These are phyloP conservation scores for Epichloe bromicola DNA, from an alignment of 2,329 filamentous ascomycete species.

Conservation along the genomic window DNA sequence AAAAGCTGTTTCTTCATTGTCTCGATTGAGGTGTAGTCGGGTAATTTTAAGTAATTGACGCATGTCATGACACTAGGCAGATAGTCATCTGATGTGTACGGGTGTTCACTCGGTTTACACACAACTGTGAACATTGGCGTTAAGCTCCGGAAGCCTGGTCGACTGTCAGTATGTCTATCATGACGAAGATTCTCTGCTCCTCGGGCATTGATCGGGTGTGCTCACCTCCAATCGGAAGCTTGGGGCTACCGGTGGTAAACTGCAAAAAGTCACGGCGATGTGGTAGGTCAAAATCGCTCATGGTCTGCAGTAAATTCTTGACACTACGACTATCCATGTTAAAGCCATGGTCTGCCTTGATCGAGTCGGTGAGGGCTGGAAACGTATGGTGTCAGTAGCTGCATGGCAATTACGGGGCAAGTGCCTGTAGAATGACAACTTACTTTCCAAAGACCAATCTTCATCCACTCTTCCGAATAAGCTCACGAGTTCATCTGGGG, in stretches of 20 bases:
- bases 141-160: slow-evolving; percentile 80
- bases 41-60: slow-evolving; percentile 96
- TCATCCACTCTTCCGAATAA: slow-evolving; percentile 88
- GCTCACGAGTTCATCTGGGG: slow-evolving; percentile 86
- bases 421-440: slow-evolving; percentile 22
- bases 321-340: slow-evolving; percentile 98
- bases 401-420: background rate
- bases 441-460: slow-evolving; percentile 96
- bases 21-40: slow-evolving; percentile 75
- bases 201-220: slow-evolving; percentile 9
- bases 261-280: slow-evolving; percentile 90
- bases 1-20: slow-evolving; percentile 66
- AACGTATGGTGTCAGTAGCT: background rate
- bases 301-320: slow-evolving; percentile 80
- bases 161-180: slow-evolving; percentile 18
- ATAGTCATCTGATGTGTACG: slow-evolving; percentile 90
- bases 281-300: slow-evolving; percentile 68
- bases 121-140: slow-evolving; percentile 99
- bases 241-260: slow-evolving; percentile 95
- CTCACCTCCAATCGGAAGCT: slow-evolving; percentile 93
- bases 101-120: slow-evolving; percentile 94
- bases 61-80: slow-evolving; percentile 99
- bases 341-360: slow-evolving; percentile 96
- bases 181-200: background rate
- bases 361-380: slow-evolving; percentile 84